These are phyloP conservation scores for Suhomyces sp. DNA, from an alignment of 805 yeast genomes.

Conservation along the genomic window DNA sequence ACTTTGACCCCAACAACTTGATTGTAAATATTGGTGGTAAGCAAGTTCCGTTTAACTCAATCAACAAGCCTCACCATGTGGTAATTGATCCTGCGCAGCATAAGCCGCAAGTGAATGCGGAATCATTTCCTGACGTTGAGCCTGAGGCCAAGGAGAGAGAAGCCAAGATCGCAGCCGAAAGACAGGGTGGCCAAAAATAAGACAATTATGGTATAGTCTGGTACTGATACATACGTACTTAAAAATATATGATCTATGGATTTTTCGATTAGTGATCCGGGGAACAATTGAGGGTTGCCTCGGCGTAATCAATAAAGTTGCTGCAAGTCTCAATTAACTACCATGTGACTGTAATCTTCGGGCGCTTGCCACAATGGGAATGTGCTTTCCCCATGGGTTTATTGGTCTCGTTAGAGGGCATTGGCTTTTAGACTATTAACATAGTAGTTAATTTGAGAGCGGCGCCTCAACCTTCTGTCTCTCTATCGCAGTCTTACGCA, in stretches of 20 bases:
- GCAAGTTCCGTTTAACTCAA: constrained; percentile 33
- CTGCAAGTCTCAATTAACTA: neutral
- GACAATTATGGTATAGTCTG: neutral
- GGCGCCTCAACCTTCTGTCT: neutral
- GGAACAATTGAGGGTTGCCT: neutral
- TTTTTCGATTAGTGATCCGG: neutral
- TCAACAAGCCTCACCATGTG: constrained; percentile 41
- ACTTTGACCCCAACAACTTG: constrained; percentile 20
- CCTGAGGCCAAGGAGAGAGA: constrained; percentile 32
- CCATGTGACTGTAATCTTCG: neutral
- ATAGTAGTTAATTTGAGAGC: neutral
- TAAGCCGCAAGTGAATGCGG: constrained; percentile 22
- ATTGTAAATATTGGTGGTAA: constrained; percentile 34
- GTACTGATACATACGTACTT: neutral
- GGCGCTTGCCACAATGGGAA: neutral
- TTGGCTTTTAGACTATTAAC: neutral
- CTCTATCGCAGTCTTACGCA: too few relatives aligned
- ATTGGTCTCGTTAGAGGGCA: neutral
- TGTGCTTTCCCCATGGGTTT: neutral
- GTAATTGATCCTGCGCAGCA: constrained; percentile 21
- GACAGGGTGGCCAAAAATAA: neutral
- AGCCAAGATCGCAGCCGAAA: constrained; percentile 5
- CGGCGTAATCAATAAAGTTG: too few relatives aligned
- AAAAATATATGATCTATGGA: neutral
- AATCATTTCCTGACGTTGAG: constrained; percentile 31